These are phyloP conservation scores for Hypoxylon rickii DNA, from an alignment of 495 filamentous ascomycete genomes.

Conservation along the genomic window DNA sequence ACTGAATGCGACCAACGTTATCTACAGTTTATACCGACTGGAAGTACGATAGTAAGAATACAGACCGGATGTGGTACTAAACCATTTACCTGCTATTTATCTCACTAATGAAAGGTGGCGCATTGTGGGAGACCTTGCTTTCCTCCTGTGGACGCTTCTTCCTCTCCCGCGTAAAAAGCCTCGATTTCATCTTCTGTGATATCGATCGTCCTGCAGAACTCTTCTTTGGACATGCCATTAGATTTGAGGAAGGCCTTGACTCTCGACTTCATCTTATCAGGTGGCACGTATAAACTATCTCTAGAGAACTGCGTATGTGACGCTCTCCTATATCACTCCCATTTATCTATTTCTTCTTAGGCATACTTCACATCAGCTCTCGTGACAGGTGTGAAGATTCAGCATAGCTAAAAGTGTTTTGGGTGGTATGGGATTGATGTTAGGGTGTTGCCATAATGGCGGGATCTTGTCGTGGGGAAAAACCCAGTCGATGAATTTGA, in stretches of 20 bases:
- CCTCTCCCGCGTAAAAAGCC: not conserved
- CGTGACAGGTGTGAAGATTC: not conserved
- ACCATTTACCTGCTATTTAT: not conserved
- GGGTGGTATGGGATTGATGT: no score
- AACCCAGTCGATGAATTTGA: no score
- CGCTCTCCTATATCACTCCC: not conserved
- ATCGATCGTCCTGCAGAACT: conserved; percentile 2
- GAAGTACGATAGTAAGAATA: no score
- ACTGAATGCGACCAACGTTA: no score
- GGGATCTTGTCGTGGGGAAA: no score
- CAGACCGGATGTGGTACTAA: no score
- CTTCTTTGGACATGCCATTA: not conserved
- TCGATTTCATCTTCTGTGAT: not conserved
- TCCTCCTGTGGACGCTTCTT: not conserved
- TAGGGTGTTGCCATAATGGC: no score
- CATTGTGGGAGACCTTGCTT: conserved; percentile 5
- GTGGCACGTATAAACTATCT: not conserved
- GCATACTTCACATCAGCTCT: not conserved
- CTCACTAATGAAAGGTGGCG: not conserved
- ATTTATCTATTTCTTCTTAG: not conserved
- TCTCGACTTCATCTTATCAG: not conserved
- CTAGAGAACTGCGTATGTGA: not conserved
- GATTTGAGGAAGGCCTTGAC: not conserved
- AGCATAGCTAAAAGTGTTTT: not conserved
- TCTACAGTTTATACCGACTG: no score